Evolutionary conservation across 2,329 filamentous ascomycete species (phyloP).

Genomic region (Dothideomycetes sp.): DNA sequence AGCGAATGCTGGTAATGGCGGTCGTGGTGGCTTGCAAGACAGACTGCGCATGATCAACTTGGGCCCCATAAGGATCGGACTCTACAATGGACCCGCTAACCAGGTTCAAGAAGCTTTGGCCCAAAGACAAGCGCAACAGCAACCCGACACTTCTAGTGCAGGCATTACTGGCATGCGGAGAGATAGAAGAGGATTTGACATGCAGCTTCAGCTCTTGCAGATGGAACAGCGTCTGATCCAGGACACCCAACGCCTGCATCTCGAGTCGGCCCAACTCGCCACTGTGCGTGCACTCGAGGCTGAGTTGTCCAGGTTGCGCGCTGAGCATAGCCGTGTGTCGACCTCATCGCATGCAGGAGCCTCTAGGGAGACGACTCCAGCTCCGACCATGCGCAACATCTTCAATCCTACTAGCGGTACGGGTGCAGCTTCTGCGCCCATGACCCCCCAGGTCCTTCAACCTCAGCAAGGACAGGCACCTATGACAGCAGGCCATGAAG

Average conservation of each 20-base stretch:
- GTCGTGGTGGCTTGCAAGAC: conserved; percentile 10
- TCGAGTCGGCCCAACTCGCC: conserved; percentile 58
- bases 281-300: conserved; percentile 57
- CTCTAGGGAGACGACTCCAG: not conserved
- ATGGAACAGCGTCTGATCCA: conserved; percentile 61
- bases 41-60: conserved; percentile 52
- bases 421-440: conserved; percentile 16
- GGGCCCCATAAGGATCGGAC: conserved; percentile 65
- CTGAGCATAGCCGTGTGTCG: conserved; percentile 19
- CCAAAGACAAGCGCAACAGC: conserved; percentile 1
- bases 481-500: conserved; percentile 35
- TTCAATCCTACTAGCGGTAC: not conserved
- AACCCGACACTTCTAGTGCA: not conserved
- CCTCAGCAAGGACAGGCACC: conserved; percentile 23
- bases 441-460: conserved; percentile 24
- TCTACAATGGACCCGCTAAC: conserved; percentile 48
- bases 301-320: conserved; percentile 59
- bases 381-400: not conserved
- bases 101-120: conserved; percentile 36
- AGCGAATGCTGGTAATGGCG: conserved; percentile 2
- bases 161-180: conserved; percentile 17
- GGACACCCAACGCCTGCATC: conserved; percentile 54
- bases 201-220: conserved; percentile 50
- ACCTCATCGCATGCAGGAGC: not conserved
- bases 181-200: conserved; percentile 17